Conservation (phyloP, 2,329 filamentous ascomycete genomes). For the Salinomyces thailandicus region DNA sequence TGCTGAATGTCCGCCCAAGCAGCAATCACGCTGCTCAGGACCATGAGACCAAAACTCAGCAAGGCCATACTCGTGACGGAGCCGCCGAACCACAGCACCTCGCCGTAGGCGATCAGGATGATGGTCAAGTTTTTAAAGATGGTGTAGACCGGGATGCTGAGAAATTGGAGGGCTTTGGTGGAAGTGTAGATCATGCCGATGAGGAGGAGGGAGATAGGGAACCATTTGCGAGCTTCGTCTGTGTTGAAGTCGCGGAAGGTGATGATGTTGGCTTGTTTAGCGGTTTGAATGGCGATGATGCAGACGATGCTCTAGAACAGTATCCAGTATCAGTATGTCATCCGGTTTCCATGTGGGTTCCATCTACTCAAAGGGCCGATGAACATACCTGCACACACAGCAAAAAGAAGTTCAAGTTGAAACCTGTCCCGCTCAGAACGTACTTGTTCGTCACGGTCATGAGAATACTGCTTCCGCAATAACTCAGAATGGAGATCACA, state of each 20-base stretch:
- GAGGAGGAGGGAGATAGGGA: conserved; percentile 87
- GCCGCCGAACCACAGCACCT: conserved; percentile 96
- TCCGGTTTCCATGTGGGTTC: too few species aligned
- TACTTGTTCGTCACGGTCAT: conserved; percentile 99
- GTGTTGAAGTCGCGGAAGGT: conserved; percentile 73
- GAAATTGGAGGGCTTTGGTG: conserved; percentile 88
- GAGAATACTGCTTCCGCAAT: conserved; percentile 91
- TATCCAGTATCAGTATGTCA: not conserved
- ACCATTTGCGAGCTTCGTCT: conserved; percentile 92
- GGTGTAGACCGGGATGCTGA: conserved; percentile 96
- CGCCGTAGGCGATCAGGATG: conserved; percentile 95
- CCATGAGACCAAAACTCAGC: conserved; percentile 93
- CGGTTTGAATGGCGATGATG: conserved; percentile 68
- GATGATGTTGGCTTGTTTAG: conserved; percentile 74
- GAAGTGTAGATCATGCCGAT: conserved; percentile 99
- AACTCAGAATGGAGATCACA: conserved; percentile 69
- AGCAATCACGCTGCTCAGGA: conserved; percentile 84
- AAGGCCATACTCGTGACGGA: conserved; percentile 78
- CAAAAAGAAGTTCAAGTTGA: conserved; percentile 96
- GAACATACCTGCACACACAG: conserved; percentile 76
- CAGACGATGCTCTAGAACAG: conserved; percentile 68
- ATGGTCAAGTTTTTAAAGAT: conserved; percentile 99
- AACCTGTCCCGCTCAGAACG: conserved; percentile 78
- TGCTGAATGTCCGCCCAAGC: conserved; percentile 96
- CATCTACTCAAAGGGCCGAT: too few species aligned